Conservation (phyloP, 352 stramenopile species). For the Pelagophyceae sp. region DNA sequence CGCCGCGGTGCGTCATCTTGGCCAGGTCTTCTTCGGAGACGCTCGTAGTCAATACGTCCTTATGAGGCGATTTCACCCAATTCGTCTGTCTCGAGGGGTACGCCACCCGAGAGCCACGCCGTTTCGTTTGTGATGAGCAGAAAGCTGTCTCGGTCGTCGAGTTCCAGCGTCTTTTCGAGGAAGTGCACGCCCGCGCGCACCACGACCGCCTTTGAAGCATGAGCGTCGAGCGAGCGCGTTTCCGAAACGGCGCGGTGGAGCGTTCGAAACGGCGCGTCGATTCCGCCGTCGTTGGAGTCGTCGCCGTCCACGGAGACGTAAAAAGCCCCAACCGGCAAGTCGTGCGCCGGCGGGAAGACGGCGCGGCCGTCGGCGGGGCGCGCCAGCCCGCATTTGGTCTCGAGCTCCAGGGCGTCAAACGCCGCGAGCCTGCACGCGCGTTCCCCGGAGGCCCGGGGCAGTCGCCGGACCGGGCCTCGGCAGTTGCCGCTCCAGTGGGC, state of each 20-base stretch:
- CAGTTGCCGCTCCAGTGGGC: no score
- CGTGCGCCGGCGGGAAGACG: background rate
- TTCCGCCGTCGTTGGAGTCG: background rate
- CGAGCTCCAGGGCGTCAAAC: constrained; percentile 1
- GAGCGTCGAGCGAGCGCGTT: background rate
- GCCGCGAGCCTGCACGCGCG: no score
- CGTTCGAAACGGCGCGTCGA: background rate
- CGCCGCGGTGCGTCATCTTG: background rate
- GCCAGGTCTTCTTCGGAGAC: background rate
- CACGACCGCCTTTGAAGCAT: background rate
- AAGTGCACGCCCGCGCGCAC: background rate
- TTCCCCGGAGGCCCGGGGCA: no score
- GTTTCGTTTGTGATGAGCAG: background rate
- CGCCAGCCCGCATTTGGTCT: background rate
- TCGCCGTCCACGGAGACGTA: background rate
- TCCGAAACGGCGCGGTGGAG: background rate
- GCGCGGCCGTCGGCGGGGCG: background rate
- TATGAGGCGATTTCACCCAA: background rate
- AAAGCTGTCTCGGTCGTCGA: background rate
- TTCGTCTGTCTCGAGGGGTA: background rate
- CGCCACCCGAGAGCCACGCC: background rate
- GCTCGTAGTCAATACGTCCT: no score
- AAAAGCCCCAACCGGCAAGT: background rate
- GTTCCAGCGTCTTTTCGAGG: background rate
- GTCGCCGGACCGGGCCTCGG: no score